A percentile compares a stretch with the other conserved stretches of the same genome.
Evolutionary conservation across 2,329 filamentous ascomycete genomes (phyloP).

Genomic region (Alternaria sp.): DNA sequence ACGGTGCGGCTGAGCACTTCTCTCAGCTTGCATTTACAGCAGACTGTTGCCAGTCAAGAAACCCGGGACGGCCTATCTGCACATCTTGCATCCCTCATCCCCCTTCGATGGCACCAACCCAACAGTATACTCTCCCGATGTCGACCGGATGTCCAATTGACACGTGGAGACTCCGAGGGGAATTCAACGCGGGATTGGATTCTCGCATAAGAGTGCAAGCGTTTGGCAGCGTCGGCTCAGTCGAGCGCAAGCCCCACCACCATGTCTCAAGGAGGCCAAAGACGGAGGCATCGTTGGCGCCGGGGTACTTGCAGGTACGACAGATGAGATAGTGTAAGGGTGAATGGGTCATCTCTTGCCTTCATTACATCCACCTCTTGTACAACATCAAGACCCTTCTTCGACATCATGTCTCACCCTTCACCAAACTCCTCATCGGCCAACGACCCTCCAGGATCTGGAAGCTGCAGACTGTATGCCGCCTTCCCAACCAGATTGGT

Average conservation of each 20-base stretch:
- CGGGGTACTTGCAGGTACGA: constrained; percentile 60
- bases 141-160: background rate
- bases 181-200: background rate
- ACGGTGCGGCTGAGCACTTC: too few species aligned
- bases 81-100: background rate
- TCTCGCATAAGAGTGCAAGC: background rate
- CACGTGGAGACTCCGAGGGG: background rate
- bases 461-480: background rate
- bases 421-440: background rate
- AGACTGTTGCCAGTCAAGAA: too few species aligned
- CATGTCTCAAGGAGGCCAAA: constrained; percentile 54
- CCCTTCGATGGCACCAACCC: background rate
- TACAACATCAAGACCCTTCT: background rate
- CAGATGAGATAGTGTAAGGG: constrained; percentile 31
- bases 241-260: background rate
- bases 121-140: background rate
- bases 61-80: too few species aligned
- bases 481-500: background rate
- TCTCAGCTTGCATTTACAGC: too few species aligned
- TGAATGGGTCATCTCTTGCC: constrained; percentile 6
- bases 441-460: background rate
- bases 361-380: constrained; percentile 22
- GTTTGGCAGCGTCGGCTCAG: background rate
- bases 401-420: background rate
- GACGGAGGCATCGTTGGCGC: constrained; percentile 63